Base-by-base conservation (phyloP, 108 stramenopile species). In the Pseudonitzschia multiseries region DNA sequence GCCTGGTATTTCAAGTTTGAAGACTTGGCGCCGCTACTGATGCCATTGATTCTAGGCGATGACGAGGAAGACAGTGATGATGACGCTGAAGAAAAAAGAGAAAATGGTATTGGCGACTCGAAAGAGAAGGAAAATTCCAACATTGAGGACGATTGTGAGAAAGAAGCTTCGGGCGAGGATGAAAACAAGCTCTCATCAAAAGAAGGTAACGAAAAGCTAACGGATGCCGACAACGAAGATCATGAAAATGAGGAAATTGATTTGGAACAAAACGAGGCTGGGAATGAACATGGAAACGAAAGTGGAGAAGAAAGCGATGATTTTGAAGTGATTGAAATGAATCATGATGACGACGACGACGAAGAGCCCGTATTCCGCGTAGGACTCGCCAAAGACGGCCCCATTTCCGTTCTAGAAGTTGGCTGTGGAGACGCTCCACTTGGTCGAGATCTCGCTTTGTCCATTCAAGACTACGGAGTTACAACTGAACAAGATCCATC, bases 1-100 rank as follows among this genome's bases (percentile, higher is more conserved):
- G 77, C 81, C 21, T 94, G 93, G 93, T 94, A 94, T 69, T 94
- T 94, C 70, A 85, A 77, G 12, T 92, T 89, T 42, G 79, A 87
- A 24, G 93, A 94, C 28, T 74, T 94, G 68, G 36, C 76, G 31
- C 93, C 93, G 26, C 52, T 94, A 13, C 74, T 94, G 5, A 52
- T 94, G 32, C 87, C 90, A 0, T 64, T 94, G 28, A 74, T 94
- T 73, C 41, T 91, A 20, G 93, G 90, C n/a, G 81, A 70, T 44
- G 62, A 61, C 13, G 51, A 64, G 9, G 68, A 72, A 32, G 41
- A 63, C 3, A 72, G 74, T 14, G 80, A 68, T 14, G 61, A 50
- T 28, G 61, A 40, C 31, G 84, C 83, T 56, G 72, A 48, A 29
- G 48, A 68, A 20, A 13, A 56, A 56, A 10, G 10, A 8, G 24